Conservation (phyloP, 2,329 filamentous ascomycete species). For the Pseudogymnoascus sp. region DNA sequence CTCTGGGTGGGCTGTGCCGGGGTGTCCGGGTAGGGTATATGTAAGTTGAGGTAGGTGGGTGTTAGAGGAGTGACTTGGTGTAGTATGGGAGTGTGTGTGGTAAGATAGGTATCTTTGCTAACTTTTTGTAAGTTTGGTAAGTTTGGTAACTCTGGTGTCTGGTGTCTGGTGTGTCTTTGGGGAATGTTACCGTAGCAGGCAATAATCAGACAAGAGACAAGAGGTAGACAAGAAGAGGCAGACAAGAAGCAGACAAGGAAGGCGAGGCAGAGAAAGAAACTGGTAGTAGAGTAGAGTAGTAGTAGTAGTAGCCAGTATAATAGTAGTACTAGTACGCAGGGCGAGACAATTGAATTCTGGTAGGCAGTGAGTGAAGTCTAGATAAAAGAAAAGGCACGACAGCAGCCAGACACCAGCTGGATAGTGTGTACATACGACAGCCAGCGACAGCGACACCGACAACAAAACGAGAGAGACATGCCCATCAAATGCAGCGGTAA, state of each 20-base stretch:
- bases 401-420: neutral
- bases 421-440: neutral
- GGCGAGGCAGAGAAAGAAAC: neutral
- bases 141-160: neutral
- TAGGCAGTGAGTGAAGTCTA: neutral
- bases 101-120: neutral
- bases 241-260: neutral
- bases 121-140: neutral
- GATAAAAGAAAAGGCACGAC: neutral
- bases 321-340: neutral
- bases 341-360: neutral
- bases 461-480: neutral
- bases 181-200: neutral
- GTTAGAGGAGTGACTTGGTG: neutral
- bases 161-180: no score
- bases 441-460: neutral
- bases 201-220: neutral
- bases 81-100: neutral
- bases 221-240: neutral
- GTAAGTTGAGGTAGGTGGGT: neutral
- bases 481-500: neutral
- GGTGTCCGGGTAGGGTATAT: neutral
- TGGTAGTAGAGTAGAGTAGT: neutral
- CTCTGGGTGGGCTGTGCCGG: neutral
- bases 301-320: neutral